Evolutionary conservation across 257 asterid species (phyloP), one percentile per base, ranked within the genome.

Genomic region (Przewalskia tangutica): DNA sequence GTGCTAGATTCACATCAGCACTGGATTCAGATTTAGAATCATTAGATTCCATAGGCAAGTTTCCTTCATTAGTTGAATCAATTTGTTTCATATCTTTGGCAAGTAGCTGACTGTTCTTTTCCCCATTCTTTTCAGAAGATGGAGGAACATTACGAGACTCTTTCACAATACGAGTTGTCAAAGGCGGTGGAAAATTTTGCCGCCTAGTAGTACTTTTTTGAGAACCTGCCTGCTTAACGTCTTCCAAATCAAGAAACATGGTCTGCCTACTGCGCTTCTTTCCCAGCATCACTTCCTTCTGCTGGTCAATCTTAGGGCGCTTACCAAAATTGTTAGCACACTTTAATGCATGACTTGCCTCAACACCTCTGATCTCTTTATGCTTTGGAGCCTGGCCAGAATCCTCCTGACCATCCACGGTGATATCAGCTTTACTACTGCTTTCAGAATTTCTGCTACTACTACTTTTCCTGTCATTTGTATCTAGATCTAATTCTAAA

Each of bases 211-310:
- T 82, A 86, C 93, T 89, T 90, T 94, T 96, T 60, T 88, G 55
- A 42, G 88, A 86, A 56, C 97, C 97, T 82, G 77, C 97, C 90
- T 93, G 98, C 86, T 95, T 93, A 79, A 94, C 91, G 87, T 96
- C 99, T 80, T 96, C 98, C 86, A 93, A 88, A 86, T 96, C 91
- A 83, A 94, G 92, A 85, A 96, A 90, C 98, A 96, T 91, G 77
- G 99, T 96, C 93, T 91, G 96, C 90, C 99, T 89, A 85, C 90
- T 93, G 38, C 98, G 97, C 87, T 92, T 94, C 85, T 96, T 96
- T 81, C 99, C 99, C 66, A 96, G 91, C 98, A 93, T 93, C 14
- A 86, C 94, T 88, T 96, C 99, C 87, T 96, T 96, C 77, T 92
- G 95, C 53, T 90, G 99, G 86, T 96, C 97, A 85, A 96, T 62